phyloP scores from a whole-genome alignment of 129 eudicot genomes.

The Helianthus tuberosus region DNA sequence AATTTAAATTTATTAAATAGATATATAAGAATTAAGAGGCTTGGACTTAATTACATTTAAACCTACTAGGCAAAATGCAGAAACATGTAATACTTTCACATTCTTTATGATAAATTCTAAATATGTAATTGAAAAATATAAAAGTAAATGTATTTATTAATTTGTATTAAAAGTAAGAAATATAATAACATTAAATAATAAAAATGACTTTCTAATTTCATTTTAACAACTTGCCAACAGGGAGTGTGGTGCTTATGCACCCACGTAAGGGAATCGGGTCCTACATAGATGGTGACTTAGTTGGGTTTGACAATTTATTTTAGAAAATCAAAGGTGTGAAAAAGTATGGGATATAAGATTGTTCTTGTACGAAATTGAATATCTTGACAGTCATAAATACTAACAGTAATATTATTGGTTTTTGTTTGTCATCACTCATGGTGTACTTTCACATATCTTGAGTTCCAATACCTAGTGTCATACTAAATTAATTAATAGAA shows the following conservation, averaged over 20 bases:
- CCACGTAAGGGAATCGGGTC: conserved; percentile 53
- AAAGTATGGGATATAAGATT: neutral
- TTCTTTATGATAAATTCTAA: neutral
- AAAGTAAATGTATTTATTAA: neutral
- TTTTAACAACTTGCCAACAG: conserved; percentile 41
- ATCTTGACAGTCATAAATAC: neutral
- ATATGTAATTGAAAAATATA: too few relatives aligned
- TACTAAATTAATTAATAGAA: neutral
- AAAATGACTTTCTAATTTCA: conserved; percentile 20
- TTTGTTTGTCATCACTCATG: neutral
- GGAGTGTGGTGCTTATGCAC: conserved; percentile 51
- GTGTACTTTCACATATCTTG: neutral
- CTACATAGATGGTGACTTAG: conserved; percentile 47
- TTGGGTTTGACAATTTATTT: conserved; percentile 42
- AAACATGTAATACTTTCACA: neutral
- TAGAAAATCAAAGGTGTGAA: conserved; percentile 21
- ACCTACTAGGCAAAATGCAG: neutral
- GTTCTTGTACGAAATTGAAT: conserved; percentile 13
- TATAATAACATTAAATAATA: conserved; percentile 10
- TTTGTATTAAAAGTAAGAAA: conserved; percentile 10
- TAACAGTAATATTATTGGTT: neutral
- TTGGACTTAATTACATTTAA: neutral
- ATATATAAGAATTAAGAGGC: too few relatives aligned
- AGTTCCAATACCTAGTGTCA: neutral
- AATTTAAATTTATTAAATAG: too few relatives aligned